Evolutionary conservation across 2,329 filamentous ascomycete species (phyloP), one percentile per base, ranked within the genome.

Genomic region (Furcasterigmium sp.): DNA sequence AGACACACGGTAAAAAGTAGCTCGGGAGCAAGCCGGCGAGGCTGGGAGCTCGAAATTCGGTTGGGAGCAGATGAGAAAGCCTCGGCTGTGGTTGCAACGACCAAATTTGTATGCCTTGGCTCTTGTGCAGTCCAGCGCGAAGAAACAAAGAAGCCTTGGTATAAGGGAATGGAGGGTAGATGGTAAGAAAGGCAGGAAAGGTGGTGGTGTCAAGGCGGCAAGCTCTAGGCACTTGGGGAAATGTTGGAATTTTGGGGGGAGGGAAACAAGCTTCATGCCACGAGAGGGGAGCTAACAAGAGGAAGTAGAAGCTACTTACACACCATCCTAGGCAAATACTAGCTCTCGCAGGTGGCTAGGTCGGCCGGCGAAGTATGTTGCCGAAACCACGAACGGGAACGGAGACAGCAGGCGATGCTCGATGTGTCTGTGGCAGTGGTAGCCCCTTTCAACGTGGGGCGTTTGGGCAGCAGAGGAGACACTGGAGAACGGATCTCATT

Each of bases 221-320:
- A 17, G 19, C 32, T 25, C 20, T 9, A 21, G 21, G 19, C 20
- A 40, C 9, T 28, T 29, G 35, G 29, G 14, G n/a, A 17, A 40
- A n/a, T 37, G 8, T 37, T 37, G 35, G 35, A 20, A 20, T 14
- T 19, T 19, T 20, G n/a, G 35, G 15, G 14, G 17, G 7, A 32
- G 23, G 23, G 23, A 26, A 26, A 26, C 23, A 26, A 26, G 23
- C 23, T 26, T 26, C 23, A 7, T n/a, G n/a, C n/a, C n/a, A n/a
- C n/a, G n/a, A 21, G 7, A 17, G 39, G 21, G 8, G 14, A 25
- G 29, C 15, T n/a, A 7, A 23, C 14, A 44, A 35, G 17, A 41
- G n/a, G 30, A 20, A 9, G 44, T 21, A 23, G 6, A 28, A 15
- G 18, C 35, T 45, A 50, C 48, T 50, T 44, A 50, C 48, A 49